These are phyloP conservation scores for Aspergillus fructus DNA, from an alignment of 2,329 filamentous ascomycete species.

Conservation along the genomic window DNA sequence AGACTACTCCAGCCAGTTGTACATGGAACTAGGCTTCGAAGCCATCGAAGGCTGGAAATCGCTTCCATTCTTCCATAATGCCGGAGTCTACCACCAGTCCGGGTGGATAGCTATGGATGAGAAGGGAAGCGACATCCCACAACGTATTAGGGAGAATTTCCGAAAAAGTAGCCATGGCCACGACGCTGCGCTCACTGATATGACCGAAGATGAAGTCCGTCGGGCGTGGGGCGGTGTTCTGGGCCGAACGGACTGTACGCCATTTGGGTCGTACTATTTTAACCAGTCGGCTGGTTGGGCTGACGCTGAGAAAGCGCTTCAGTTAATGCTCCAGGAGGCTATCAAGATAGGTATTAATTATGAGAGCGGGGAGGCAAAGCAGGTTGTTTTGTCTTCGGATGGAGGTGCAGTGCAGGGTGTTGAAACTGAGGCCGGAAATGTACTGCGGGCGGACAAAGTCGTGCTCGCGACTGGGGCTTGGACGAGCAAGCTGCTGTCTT, in stretches of 20 bases:
- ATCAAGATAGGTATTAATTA: constrained; percentile 48
- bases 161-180: constrained; percentile 44
- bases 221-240: constrained; percentile 44
- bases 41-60: constrained; percentile 62
- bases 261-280: constrained; percentile 45
- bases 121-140: constrained; percentile 47
- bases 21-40: constrained; percentile 65
- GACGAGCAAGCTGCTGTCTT: constrained; percentile 55
- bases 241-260: constrained; percentile 35
- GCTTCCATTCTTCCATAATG: constrained; percentile 56
- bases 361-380: constrained; percentile 43
- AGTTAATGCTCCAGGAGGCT: constrained; percentile 45
- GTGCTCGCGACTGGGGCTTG: constrained; percentile 58
- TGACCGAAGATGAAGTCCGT: constrained; percentile 45
- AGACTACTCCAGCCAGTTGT: constrained; percentile 65
- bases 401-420: constrained; percentile 45
- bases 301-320: constrained; percentile 50
- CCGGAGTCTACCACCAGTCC: constrained; percentile 56
- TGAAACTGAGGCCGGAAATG: constrained; percentile 46
- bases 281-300: constrained; percentile 56
- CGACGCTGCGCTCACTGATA: constrained; percentile 34
- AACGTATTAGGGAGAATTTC: constrained; percentile 56
- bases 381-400: constrained; percentile 42
- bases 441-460: constrained; percentile 53
- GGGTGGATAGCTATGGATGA: constrained; percentile 60